Evolutionary conservation across 495 filamentous ascomycete genomes (phyloP).

Genomic region (Penicillium silybi): DNA sequence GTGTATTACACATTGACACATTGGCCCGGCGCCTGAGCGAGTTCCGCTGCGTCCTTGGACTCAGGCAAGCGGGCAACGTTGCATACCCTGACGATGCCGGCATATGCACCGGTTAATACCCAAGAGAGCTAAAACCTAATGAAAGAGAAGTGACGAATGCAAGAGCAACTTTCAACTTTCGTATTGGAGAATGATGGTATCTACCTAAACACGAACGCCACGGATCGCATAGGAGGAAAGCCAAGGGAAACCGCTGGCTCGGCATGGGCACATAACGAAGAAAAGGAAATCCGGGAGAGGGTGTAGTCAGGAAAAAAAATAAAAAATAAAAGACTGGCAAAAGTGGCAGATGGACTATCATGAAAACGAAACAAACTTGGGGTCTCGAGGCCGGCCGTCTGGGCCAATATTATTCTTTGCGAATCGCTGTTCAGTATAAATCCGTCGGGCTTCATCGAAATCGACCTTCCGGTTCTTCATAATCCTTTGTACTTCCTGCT

Average conservation of each 20-base stretch:
- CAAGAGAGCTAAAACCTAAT: background rate
- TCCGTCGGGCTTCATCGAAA: constrained; percentile 87
- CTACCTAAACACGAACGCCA: background rate
- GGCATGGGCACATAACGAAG: background rate
- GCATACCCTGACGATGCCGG: background rate
- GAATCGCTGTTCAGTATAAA: constrained; percentile 81
- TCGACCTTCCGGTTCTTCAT: constrained; percentile 74
- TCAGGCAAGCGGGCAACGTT: background rate
- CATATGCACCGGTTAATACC: background rate
- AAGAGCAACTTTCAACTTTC: background rate
- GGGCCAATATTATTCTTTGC: constrained; percentile 79
- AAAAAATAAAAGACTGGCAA: background rate
- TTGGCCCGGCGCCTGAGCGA: background rate
- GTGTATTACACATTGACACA: background rate
- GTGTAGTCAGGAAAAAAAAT: background rate
- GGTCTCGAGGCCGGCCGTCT: constrained; percentile 85
- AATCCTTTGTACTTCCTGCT: constrained; percentile 75
- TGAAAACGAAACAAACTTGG: constrained; percentile 92
- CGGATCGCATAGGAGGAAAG: background rate
- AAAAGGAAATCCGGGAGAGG: constrained; percentile 1
- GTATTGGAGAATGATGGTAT: background rate
- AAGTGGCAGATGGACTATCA: constrained; percentile 28
- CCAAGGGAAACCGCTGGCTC: background rate
- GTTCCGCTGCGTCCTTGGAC: background rate
- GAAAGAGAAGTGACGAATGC: background rate